phyloP scores from a whole-genome alignment of 2,329 filamentous ascomycete species.

The Apiospora arundinis region DNA sequence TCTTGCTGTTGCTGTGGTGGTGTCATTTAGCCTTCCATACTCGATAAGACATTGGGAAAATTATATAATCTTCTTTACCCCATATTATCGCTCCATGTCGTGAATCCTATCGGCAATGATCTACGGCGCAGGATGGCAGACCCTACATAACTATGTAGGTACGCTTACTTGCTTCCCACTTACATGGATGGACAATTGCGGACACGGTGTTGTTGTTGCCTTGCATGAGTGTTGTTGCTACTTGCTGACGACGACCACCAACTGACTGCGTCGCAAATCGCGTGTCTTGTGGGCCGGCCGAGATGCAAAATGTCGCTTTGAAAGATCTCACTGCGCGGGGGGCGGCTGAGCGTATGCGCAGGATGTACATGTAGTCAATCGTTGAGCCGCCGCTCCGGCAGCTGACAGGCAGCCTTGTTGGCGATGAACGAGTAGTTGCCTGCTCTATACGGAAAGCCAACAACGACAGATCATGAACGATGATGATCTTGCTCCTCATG shows the following conservation, averaged over 20 bases:
- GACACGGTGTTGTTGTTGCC: neutral
- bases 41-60: neutral
- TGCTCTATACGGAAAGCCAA: neutral
- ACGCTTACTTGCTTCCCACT: neutral
- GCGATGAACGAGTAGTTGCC: neutral
- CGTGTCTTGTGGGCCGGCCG: neutral
- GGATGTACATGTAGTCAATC: too few relatives aligned
- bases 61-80: neutral
- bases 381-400: neutral
- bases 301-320: neutral
- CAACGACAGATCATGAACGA: neutral
- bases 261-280: neutral
- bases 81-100: neutral
- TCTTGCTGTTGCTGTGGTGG: too few relatives aligned
- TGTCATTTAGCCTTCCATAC: too few relatives aligned
- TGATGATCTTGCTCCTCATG: neutral
- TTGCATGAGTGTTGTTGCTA: neutral
- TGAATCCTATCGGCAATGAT: neutral
- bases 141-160: neutral
- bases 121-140: constrained; percentile 1
- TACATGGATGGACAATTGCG: neutral
- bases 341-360: neutral
- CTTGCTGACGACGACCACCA: neutral
- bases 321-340: neutral
- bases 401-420: neutral